These are phyloP conservation scores for Eucalyptus sp. DNA, from an alignment of 345 rosid genomes.

Conservation along the genomic window DNA sequence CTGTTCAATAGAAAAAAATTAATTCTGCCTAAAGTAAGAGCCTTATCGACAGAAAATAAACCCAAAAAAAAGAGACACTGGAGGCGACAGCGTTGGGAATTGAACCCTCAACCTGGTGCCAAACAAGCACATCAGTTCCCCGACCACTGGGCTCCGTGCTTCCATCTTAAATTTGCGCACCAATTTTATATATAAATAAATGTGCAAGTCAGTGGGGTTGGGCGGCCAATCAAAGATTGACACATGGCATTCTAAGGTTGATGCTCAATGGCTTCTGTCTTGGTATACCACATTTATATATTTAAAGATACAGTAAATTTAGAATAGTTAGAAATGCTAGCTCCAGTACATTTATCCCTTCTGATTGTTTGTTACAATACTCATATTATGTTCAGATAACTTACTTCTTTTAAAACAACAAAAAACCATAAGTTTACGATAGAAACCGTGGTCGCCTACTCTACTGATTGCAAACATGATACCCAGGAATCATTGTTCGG, in stretches of 20 bases:
- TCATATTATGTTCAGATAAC: neutral
- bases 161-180: neutral
- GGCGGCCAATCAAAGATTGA: neutral
- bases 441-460: neutral
- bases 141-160: neutral
- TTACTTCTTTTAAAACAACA: neutral
- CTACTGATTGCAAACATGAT: neutral
- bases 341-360: neutral
- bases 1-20: neutral
- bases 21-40: neutral
- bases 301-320: neutral
- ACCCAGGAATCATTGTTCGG: neutral
- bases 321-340: neutral
- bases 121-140: neutral
- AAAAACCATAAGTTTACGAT: neutral
- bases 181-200: neutral
- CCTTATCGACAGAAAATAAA: neutral
- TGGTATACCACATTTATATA: neutral
- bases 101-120: neutral
- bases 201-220: neutral
- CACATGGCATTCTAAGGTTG: neutral
- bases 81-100: neutral
- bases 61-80: neutral
- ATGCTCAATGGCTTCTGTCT: neutral
- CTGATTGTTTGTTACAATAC: neutral